phyloP scores from a whole-genome alignment of 495 filamentous ascomycete genomes.

The Penicillium odoratum region DNA sequence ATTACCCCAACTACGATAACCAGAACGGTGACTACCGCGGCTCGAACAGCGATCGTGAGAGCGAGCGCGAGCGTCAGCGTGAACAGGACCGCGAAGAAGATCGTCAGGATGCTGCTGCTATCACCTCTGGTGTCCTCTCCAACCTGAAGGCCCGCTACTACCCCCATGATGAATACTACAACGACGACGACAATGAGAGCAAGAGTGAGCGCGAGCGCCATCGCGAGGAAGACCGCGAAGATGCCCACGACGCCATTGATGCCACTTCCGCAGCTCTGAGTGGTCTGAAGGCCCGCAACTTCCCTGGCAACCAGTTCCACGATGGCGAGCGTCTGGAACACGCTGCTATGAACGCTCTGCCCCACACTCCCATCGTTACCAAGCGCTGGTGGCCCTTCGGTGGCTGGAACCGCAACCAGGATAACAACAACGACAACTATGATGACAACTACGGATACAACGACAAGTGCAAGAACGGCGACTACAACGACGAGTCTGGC shows the following conservation, averaged over 20 bases:
- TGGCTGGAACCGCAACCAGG: neutral
- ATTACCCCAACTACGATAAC: neutral
- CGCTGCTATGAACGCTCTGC: neutral
- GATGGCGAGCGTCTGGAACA: neutral
- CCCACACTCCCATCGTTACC: neutral
- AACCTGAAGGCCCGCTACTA: slow-evolving; percentile 3
- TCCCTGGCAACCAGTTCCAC: neutral
- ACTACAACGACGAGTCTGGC: slow-evolving; percentile 12
- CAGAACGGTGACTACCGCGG: neutral
- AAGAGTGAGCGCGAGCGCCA: slow-evolving; percentile 5
- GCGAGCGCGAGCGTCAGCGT: slow-evolving; percentile 1
- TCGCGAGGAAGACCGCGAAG: slow-evolving; percentile 5
- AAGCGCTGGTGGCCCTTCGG: slow-evolving; percentile 8
- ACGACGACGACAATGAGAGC: neutral
- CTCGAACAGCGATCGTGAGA: neutral
- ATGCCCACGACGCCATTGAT: neutral
- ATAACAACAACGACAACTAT: slow-evolving; percentile 10
- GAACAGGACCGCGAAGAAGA: slow-evolving; percentile 7
- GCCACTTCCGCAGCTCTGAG: slow-evolving; percentile 4
- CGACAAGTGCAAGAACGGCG: slow-evolving; percentile 14
- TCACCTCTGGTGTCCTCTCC: slow-evolving; percentile 1
- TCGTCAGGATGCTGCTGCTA: neutral
- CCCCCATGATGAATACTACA: neutral
- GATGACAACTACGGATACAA: slow-evolving; percentile 15
- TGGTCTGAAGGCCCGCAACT: neutral